Base-by-base conservation (phyloP, 768 basidiomycete species). In the Exidia glandulosa region DNA sequence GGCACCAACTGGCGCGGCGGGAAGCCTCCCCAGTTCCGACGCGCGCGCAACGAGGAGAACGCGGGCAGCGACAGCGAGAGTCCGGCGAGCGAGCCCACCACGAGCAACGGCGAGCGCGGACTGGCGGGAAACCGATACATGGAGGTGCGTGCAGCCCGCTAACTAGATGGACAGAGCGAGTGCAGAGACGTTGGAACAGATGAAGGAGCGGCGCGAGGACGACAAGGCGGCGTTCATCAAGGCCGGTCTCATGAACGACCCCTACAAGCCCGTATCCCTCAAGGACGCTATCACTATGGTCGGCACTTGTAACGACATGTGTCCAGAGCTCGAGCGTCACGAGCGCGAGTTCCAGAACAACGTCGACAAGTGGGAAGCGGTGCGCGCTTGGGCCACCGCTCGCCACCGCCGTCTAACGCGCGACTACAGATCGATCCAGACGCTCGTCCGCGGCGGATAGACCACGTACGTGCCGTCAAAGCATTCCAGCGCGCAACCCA, bases 261-360 rank as follows among this genome's bases (percentile, higher is more conserved):
- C 93, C 0, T 68, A 80, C 45, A 85, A 86, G 10, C 84, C 87
- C 2, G 87, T 87, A 68, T 79, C 86, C 14, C 78, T 96, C 2
- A 90, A 90, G 65, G 86, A 95, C 63, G 94, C 94, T 19, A 93
- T 94, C 59, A 87, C 86, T n/a, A 86, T 97, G 69, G 82, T 90
- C 14, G 94, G 94, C 27, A 94, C 92, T 1, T 98, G 95, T 67
- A 73, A 79, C 75, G 87, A 90, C 62, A 96, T 97, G 93, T 97
- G 94, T 69, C 94, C 94, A 2, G 83, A 88, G 45, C 96, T 91
- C 67, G 95, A 98, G 71, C 80, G 90, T 30, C 94, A 95, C 70
- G 80, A 92, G 63, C 80, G 95, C 36, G 92, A 97, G 70, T 81
- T 86, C 62, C 90, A 94, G 69, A 89, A 90, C 69, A 90, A 92